These are phyloP conservation scores for Pterocarpus macrocarpus DNA, from an alignment of 306 rosid genomes.

Conservation along the genomic window DNA sequence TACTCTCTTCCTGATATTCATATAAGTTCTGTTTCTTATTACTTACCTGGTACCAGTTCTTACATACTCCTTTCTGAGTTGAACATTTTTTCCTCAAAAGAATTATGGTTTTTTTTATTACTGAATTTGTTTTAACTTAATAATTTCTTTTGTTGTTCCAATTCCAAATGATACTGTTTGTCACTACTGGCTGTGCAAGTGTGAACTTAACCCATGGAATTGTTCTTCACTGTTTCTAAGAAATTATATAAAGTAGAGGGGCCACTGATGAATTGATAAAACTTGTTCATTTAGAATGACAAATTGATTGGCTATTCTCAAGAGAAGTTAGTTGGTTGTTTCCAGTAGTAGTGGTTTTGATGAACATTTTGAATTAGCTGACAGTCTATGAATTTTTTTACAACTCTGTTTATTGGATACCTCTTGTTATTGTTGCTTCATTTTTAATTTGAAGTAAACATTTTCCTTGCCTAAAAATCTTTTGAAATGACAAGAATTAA, in stretches of 20 bases:
- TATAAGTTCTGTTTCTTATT: too few relatives aligned
- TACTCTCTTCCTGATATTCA: too few relatives aligned
- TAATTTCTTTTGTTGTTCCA: constrained; percentile 10
- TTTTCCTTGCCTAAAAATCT: too few relatives aligned
- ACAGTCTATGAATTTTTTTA: not conserved
- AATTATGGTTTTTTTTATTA: not conserved
- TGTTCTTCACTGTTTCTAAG: constrained; percentile 17
- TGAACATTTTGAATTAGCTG: constrained; percentile 4
- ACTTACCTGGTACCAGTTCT: too few relatives aligned
- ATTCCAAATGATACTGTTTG: not conserved
- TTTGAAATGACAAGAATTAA: too few relatives aligned
- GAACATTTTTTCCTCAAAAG: constrained; percentile 12
- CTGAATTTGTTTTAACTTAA: too few relatives aligned
- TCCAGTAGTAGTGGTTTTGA: constrained; percentile 16
- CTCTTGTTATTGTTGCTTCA: constrained; percentile 41
- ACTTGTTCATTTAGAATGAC: constrained; percentile 31
- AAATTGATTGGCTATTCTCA: constrained; percentile 22
- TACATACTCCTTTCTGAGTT: not conserved
- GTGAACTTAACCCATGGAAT: constrained; percentile 8
- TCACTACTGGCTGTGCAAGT: constrained; percentile 28
- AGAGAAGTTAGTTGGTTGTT: not conserved
- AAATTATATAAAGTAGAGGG: not conserved
- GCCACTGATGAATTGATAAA: not conserved
- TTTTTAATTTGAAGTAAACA: not conserved
- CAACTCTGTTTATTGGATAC: not conserved